Evolutionary conservation across 2,329 filamentous ascomycete species (phyloP).

Genomic region (Celoporthe dispersa): DNA sequence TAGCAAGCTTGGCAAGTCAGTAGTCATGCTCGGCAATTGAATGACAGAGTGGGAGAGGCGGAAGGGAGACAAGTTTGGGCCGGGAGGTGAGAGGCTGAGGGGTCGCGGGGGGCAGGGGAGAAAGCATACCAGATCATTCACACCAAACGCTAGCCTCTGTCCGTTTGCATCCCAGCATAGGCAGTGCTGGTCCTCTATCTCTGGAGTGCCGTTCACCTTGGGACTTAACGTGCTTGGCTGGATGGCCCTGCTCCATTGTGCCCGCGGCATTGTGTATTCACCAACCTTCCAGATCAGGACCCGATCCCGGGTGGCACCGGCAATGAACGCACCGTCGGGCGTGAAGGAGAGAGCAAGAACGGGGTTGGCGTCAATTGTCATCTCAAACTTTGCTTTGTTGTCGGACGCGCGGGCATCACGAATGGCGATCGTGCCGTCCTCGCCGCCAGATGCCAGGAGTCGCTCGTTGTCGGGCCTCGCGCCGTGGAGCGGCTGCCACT

Average conservation of each 20-base stretch:
- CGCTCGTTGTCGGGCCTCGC: conserved; percentile 52
- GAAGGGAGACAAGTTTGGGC: neutral
- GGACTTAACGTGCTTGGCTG: conserved; percentile 65
- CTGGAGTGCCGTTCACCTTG: conserved; percentile 49
- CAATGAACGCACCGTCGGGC: conserved; percentile 66
- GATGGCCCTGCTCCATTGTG: conserved; percentile 60
- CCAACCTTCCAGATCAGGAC: conserved; percentile 70
- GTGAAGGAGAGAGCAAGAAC: conserved; percentile 66
- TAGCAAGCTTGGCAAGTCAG: conserved; percentile 37
- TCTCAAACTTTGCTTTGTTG: conserved; percentile 60
- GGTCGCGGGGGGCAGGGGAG: too few relatives aligned
- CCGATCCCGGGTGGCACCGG: conserved; percentile 61
- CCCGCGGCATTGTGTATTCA: conserved; percentile 60
- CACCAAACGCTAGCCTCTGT: conserved; percentile 65
- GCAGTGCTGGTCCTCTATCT: conserved; percentile 66
- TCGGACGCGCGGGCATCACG: conserved; percentile 64
- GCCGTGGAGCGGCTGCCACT: conserved; percentile 62
- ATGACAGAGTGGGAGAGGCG: neutral
- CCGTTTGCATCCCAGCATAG: conserved; percentile 66
- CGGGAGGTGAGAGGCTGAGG: too few relatives aligned
- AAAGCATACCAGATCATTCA: conserved; percentile 62
- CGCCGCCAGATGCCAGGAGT: conserved; percentile 63
- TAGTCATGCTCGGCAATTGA: neutral
- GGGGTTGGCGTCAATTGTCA: conserved; percentile 61
- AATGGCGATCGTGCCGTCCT: conserved; percentile 65